A percentile compares a stretch with the other conserved stretches of the same genome.
Conservation (phyloP, 2,329 filamentous ascomycete genomes). For the Penicillium nordicum region DNA sequence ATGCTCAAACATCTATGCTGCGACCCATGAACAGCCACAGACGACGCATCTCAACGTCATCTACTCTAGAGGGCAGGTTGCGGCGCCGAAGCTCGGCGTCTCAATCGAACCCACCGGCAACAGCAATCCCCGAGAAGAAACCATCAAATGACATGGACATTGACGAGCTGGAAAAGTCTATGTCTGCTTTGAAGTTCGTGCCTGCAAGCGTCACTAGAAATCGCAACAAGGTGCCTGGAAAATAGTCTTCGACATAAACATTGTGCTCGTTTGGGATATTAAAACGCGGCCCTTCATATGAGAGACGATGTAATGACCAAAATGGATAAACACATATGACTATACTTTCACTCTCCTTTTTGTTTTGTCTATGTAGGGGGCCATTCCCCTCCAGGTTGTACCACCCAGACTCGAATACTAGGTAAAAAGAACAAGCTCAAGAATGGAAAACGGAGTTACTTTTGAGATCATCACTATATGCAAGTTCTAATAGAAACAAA, state of each 20-base stretch:
- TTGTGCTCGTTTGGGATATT: background rate
- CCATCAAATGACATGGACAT: conserved; percentile 31
- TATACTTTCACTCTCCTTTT: background rate
- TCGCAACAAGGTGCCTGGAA: conserved; percentile 20
- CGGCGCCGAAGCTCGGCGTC: conserved; percentile 31
- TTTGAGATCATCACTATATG: background rate
- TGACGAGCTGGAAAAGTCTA: conserved; percentile 40
- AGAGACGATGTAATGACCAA: background rate
- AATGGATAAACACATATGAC: background rate
- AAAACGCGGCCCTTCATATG: background rate
- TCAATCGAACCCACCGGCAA: conserved; percentile 17
- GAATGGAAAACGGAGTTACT: background rate
- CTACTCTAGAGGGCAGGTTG: conserved; percentile 34
- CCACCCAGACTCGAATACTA: background rate
- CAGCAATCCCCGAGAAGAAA: conserved; percentile 1
- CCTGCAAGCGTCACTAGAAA: conserved; percentile 41
- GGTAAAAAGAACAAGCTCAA: background rate
- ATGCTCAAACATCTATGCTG: conserved; percentile 76
- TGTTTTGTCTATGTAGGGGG: background rate
- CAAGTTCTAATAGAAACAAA: conserved; percentile 1
- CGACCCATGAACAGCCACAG: conserved; percentile 38
- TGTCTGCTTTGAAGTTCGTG: conserved; percentile 46
- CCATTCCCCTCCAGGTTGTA: background rate
- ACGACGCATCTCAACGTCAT: conserved; percentile 36
- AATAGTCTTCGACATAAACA: conserved; percentile 2